Conservation (phyloP, 192 early-diverging fungal species). For the Haplosporangium gracile region DNA sequence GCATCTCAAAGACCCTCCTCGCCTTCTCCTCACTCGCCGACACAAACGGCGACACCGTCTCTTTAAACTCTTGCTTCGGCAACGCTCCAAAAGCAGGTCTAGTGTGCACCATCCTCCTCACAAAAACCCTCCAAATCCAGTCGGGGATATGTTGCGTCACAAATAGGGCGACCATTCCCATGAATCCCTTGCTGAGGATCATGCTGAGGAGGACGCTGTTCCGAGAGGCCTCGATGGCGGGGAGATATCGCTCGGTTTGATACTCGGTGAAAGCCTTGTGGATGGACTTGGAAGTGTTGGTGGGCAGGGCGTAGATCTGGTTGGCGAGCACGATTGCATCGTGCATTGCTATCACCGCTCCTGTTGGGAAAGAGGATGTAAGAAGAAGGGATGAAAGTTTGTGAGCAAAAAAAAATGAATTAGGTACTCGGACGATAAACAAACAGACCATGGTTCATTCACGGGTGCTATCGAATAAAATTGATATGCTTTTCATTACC, state of each 20-base stretch:
- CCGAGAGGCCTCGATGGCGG: background rate
- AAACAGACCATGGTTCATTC: background rate
- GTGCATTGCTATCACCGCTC: slow-evolving; percentile 7
- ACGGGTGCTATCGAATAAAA: no score
- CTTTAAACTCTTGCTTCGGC: no score
- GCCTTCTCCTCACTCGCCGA: no score
- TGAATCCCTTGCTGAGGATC: background rate
- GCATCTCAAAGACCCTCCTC: no score
- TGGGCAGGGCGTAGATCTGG: slow-evolving; percentile 10
- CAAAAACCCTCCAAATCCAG: no score
- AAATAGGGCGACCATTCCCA: no score
- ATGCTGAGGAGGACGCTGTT: background rate
- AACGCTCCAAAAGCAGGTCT: no score
- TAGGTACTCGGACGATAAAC: background rate
- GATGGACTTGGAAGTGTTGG: background rate
- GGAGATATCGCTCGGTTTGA: background rate
- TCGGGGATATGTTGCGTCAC: no score
- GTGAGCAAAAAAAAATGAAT: background rate
- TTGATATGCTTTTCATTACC: background rate
- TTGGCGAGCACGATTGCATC: slow-evolving; percentile 18
- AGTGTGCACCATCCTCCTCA: no score
- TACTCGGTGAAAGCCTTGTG: slow-evolving; percentile 9
- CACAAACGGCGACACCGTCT: no score
- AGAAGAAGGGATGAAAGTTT: background rate
- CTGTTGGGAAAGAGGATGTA: no score